These are phyloP conservation scores for Trypanosoma vivax DNA, from an alignment of 208 protist genomes.

Conservation along the genomic window DNA sequence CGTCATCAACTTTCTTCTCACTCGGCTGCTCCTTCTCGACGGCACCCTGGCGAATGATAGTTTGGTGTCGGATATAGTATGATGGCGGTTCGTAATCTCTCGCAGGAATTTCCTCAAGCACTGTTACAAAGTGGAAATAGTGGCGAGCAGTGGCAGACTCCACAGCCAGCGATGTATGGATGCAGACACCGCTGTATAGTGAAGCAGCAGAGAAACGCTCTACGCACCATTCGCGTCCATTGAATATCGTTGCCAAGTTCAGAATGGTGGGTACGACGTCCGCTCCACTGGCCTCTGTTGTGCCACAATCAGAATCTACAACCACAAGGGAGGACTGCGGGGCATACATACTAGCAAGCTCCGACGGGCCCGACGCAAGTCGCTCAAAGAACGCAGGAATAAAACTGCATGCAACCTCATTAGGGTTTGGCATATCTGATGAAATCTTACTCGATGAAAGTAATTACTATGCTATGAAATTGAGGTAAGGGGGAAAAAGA, in stretches of 20 bases:
- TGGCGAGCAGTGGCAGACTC: conserved; percentile 37
- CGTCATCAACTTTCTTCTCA: conserved; percentile 22
- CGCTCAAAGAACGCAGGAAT: conserved; percentile 79
- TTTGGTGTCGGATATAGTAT: conserved; percentile 81
- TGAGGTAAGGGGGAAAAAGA: not conserved
- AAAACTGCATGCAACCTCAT: conserved; percentile 77
- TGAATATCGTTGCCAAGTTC: conserved; percentile 51
- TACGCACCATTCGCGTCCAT: conserved; percentile 59
- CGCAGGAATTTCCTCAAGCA: conserved; percentile 57
- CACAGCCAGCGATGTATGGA: conserved; percentile 53
- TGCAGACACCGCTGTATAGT: conserved; percentile 67
- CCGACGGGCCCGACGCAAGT: conserved; percentile 48
- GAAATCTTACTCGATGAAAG: not conserved
- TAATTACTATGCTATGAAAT: not conserved
- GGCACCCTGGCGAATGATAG: conserved; percentile 60
- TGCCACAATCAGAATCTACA: conserved; percentile 80
- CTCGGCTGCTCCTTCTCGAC: conserved; percentile 26
- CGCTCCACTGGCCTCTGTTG: conserved; percentile 34
- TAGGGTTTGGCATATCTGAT: conserved; percentile 34
- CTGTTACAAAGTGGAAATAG: conserved; percentile 75
- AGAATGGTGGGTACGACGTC: conserved; percentile 39
- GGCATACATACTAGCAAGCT: conserved; percentile 60
- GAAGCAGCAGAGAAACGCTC: conserved; percentile 57
- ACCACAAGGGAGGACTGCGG: conserved; percentile 51
- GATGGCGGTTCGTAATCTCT: conserved; percentile 34